phyloP scores from a whole-genome alignment of 2,329 filamentous ascomycete genomes.

The Myotisia sp. region DNA sequence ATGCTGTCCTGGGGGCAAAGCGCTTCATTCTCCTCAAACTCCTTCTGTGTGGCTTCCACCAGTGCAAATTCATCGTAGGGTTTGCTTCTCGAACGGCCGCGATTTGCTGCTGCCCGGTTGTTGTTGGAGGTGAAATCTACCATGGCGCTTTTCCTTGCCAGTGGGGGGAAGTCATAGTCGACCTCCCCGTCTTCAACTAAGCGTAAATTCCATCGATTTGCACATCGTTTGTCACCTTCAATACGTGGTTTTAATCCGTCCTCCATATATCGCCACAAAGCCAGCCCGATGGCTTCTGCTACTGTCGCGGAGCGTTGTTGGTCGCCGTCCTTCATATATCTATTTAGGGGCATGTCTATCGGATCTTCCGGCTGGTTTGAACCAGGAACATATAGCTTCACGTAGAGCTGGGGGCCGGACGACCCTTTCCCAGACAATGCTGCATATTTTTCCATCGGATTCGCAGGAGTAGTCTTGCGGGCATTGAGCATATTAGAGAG shows the following conservation, averaged over 20 bases:
- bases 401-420: slow-evolving; percentile 41
- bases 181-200: slow-evolving; percentile 56
- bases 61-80: slow-evolving; percentile 54
- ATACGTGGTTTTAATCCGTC: slow-evolving; percentile 42
- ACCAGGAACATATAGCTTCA: slow-evolving; percentile 50
- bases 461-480: slow-evolving; percentile 42
- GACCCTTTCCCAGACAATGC: slow-evolving; percentile 47
- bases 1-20: slow-evolving; percentile 39
- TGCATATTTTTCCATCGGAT: slow-evolving; percentile 48
- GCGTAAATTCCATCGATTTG: slow-evolving; percentile 51
- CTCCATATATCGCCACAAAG: slow-evolving; percentile 48
- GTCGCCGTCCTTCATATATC: slow-evolving; percentile 40
- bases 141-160: slow-evolving; percentile 43
- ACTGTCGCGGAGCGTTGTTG: slow-evolving; percentile 39
- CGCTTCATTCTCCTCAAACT: slow-evolving; percentile 45
- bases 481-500: slow-evolving; percentile 45
- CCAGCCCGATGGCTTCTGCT: slow-evolving; percentile 48
- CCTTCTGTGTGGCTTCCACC: slow-evolving; percentile 42
- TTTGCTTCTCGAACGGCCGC: slow-evolving; percentile 46
- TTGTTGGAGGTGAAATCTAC: slow-evolving; percentile 55
- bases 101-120: slow-evolving; percentile 40
- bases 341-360: slow-evolving; percentile 43
- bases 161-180: slow-evolving; percentile 50
- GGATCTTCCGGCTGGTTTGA: slow-evolving; percentile 42
- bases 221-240: slow-evolving; percentile 38